These are phyloP conservation scores for Lecanicillium sp. DNA, from an alignment of 2,329 filamentous ascomycete species.

Conservation along the genomic window DNA sequence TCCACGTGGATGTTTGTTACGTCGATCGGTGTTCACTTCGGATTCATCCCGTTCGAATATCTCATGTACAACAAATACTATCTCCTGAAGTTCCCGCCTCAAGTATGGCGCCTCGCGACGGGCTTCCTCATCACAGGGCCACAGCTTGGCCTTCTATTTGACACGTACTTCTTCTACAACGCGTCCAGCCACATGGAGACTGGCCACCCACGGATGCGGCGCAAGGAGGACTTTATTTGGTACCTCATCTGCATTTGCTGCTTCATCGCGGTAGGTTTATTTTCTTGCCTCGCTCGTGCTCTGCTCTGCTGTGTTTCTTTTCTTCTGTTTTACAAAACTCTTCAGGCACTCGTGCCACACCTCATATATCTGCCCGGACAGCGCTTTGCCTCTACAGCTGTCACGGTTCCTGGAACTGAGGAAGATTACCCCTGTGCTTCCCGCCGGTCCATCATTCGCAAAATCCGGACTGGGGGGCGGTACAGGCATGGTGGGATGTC, in stretches of 20 bases:
- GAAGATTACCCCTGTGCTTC: constrained; percentile 69
- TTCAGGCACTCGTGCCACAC: constrained; percentile 22
- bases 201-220: constrained; percentile 62
- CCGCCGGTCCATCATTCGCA: constrained; percentile 60
- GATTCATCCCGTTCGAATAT: constrained; percentile 43
- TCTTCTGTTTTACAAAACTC: constrained; percentile 13
- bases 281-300: constrained; percentile 19
- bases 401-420: constrained; percentile 80
- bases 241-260: constrained; percentile 69
- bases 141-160: constrained; percentile 53
- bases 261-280: constrained; percentile 69
- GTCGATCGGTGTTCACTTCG: constrained; percentile 53
- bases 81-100: constrained; percentile 46
- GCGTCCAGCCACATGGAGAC: constrained; percentile 72
- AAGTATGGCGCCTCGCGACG: constrained; percentile 38
- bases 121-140: constrained; percentile 36
- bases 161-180: constrained; percentile 70
- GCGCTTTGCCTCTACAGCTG: constrained; percentile 59
- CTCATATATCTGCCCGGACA: constrained; percentile 76
- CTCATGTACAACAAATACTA: constrained; percentile 47
- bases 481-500: constrained; percentile 71
- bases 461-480: constrained; percentile 55
- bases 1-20: constrained; percentile 29
- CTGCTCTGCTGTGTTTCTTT: too few species aligned
- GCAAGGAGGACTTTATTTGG: constrained; percentile 72